These are phyloP conservation scores for Mycena capillaripes DNA, from an alignment of 768 basidiomycete genomes.

Conservation along the genomic window DNA sequence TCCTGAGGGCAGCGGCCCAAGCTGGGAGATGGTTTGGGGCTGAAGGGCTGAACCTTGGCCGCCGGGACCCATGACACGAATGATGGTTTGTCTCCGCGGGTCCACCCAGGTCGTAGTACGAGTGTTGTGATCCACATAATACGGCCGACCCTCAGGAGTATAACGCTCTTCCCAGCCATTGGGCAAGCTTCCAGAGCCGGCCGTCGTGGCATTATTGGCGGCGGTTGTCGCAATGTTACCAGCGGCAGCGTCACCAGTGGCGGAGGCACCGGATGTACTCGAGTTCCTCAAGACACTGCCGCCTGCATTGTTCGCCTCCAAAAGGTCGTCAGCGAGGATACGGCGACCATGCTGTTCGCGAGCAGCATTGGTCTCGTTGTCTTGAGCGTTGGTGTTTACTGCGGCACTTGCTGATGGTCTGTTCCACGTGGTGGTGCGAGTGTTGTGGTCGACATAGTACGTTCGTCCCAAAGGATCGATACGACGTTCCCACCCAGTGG, in stretches of 20 bases:
- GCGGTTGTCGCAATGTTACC: conserved; percentile 66
- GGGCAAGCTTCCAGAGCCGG: conserved; percentile 89
- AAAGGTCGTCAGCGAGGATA: conserved; percentile 85
- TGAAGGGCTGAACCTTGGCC: conserved; percentile 91
- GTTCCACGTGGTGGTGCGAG: conserved; percentile 98
- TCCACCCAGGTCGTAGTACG: conserved; percentile 99
- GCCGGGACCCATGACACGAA: conserved; percentile 96
- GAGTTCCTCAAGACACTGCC: conserved; percentile 50
- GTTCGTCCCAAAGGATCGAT: conserved; percentile 96
- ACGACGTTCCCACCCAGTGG: conserved; percentile 95
- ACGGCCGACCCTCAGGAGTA: conserved; percentile 97
- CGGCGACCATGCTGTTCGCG: conserved; percentile 90
- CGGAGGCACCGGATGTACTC: conserved; percentile 48
- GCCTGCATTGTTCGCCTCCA: conserved; percentile 73
- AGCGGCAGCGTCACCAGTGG: conserved; percentile 56
- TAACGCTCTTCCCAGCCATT: conserved; percentile 99
- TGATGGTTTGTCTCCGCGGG: conserved; percentile 95
- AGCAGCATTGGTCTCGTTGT: conserved; percentile 86
- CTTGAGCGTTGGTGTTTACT: conserved; percentile 78
- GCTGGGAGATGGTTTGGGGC: conserved; percentile 95
- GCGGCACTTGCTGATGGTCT: conserved; percentile 85
- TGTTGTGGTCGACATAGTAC: conserved; percentile 99
- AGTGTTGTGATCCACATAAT: conserved; percentile 99
- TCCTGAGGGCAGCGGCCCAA: conserved; percentile 96
- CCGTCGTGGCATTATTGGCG: conserved; percentile 65